Evolutionary conservation across 371 early-diverging fungal genomes (phyloP).

Genomic region (Smittium mucronatum): DNA sequence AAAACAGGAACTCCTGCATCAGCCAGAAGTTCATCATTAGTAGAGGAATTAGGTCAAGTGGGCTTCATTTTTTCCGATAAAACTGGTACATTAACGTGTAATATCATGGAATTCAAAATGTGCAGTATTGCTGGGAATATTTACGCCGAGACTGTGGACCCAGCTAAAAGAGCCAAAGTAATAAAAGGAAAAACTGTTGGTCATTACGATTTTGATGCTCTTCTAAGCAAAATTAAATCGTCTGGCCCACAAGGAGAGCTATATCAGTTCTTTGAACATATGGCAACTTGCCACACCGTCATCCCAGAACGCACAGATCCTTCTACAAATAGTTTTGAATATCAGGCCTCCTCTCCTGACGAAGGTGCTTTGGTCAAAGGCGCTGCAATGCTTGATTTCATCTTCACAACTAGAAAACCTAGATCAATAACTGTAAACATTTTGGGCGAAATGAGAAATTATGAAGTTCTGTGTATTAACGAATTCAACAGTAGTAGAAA

Average conservation of each 20-base stretch:
- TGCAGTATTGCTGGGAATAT: slow-evolving; percentile 64
- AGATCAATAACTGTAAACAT: slow-evolving; percentile 65
- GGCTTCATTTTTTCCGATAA: slow-evolving; percentile 78
- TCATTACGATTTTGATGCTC: slow-evolving; percentile 50
- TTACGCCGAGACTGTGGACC: slow-evolving; percentile 62
- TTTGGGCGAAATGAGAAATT: slow-evolving; percentile 51
- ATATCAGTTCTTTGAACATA: slow-evolving; percentile 62
- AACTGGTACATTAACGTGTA: slow-evolving; percentile 94
- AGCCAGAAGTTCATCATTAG: slow-evolving; percentile 74
- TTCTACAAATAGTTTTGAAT: slow-evolving; percentile 38
- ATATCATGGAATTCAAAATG: slow-evolving; percentile 89
- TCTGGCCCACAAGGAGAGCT: slow-evolving; percentile 47
- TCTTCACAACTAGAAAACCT: slow-evolving; percentile 42
- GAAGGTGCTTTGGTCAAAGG: slow-evolving; percentile 83
- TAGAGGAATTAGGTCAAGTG: slow-evolving; percentile 89
- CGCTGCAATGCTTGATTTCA: slow-evolving; percentile 42
- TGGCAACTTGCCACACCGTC: slow-evolving; percentile 93
- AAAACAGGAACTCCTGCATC: slow-evolving; percentile 68
- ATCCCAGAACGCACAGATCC: slow-evolving; percentile 58
- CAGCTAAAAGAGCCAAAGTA: slow-evolving; percentile 49
- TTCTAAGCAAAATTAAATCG: slow-evolving; percentile 43
- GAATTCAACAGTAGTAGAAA: slow-evolving; percentile 97
- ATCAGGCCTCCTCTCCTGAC: slow-evolving; percentile 85
- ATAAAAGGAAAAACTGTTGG: slow-evolving; percentile 50
- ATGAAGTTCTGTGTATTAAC: slow-evolving; percentile 82